A percentile compares a stretch with the other conserved stretches of the same genome.
These are phyloP conservation scores for Mucor ambiguus DNA, from an alignment of 371 early-diverging fungal genomes.

Conservation along the genomic window DNA sequence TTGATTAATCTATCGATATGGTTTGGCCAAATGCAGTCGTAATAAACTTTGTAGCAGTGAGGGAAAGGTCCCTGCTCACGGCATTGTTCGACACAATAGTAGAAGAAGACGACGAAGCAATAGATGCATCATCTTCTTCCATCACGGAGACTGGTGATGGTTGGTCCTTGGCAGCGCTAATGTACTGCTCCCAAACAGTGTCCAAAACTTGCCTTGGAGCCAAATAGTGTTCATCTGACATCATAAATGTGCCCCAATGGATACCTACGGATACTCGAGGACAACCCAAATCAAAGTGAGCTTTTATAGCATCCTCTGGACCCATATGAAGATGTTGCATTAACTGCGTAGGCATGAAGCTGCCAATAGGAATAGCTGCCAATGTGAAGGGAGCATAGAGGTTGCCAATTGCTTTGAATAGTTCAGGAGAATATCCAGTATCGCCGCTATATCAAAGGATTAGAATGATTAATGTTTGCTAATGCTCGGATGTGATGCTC, in stretches of 20 bases:
- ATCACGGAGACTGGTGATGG: neutral
- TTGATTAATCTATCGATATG: constrained; percentile 8
- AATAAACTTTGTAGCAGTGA: constrained; percentile 16
- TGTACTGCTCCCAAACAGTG: constrained; percentile 27
- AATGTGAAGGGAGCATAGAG: constrained; percentile 55
- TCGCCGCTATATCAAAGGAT: constrained; percentile 42
- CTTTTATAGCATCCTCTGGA: constrained; percentile 57
- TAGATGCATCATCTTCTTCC: constrained; percentile 3
- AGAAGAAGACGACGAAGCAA: neutral
- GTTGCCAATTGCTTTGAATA: constrained; percentile 60
- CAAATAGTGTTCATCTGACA: constrained; percentile 71
- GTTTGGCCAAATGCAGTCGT: constrained; percentile 40
- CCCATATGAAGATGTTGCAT: constrained; percentile 65
- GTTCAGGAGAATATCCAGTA: constrained; percentile 58
- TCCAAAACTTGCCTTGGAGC: constrained; percentile 61
- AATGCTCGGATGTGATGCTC: neutral
- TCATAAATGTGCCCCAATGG: constrained; percentile 64
- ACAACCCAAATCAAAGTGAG: constrained; percentile 48
- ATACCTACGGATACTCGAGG: constrained; percentile 56
- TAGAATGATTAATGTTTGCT: neutral
- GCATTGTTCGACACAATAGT: neutral
- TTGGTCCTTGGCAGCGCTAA: neutral
- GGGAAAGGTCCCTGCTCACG: neutral
- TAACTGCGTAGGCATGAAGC: constrained; percentile 53
- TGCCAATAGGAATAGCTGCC: constrained; percentile 66